Conservation (phyloP, 805 yeast genomes). For the Wickerhamiella qilinensis region DNA sequence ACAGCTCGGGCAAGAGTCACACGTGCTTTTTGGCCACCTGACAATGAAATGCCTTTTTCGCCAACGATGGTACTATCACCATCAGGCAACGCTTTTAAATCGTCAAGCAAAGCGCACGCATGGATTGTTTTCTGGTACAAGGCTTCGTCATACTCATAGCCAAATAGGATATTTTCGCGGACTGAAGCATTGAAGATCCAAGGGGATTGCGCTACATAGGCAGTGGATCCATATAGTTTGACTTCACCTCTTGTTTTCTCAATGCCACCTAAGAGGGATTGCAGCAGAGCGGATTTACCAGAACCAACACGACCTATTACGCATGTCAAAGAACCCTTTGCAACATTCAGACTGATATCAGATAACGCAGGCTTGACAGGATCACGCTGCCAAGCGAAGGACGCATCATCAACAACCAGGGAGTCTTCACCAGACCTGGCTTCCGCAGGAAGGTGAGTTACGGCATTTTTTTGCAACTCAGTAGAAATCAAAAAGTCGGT, state of each 20-base stretch:
- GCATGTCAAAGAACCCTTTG: slow-evolving; percentile 70
- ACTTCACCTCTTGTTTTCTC: slow-evolving; percentile 62
- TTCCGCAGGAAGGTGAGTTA: slow-evolving; percentile 43
- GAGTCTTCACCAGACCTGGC: slow-evolving; percentile 49
- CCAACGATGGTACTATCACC: slow-evolving; percentile 74
- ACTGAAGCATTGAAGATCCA: slow-evolving; percentile 97
- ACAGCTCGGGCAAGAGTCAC: slow-evolving; percentile 67
- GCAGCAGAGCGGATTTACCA: slow-evolving; percentile 75
- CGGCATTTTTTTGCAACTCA: slow-evolving; percentile 73
- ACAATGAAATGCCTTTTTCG: slow-evolving; percentile 67
- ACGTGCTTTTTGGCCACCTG: slow-evolving; percentile 87
- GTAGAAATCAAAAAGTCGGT: slow-evolving; percentile 48
- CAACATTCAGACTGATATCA: slow-evolving; percentile 48
- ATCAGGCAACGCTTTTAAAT: slow-evolving; percentile 49
- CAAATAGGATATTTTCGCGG: slow-evolving; percentile 58
- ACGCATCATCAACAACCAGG: slow-evolving; percentile 22
- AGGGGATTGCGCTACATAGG: slow-evolving; percentile 80
- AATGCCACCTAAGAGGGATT: slow-evolving; percentile 69
- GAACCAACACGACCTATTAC: slow-evolving; percentile 82
- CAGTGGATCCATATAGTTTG: slow-evolving; percentile 56
- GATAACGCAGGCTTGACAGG: slow-evolving; percentile 45
- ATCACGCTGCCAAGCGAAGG: slow-evolving; percentile 47
- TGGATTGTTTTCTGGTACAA: slow-evolving; percentile 39
- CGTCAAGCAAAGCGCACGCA: slow-evolving; percentile 53
- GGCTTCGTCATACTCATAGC: slow-evolving; percentile 33